Percentiles rank a stretch among this genome's conserved stretches.
These are phyloP conservation scores for Yarrowia sp. DNA, from an alignment of 805 yeast species.

Conservation along the genomic window DNA sequence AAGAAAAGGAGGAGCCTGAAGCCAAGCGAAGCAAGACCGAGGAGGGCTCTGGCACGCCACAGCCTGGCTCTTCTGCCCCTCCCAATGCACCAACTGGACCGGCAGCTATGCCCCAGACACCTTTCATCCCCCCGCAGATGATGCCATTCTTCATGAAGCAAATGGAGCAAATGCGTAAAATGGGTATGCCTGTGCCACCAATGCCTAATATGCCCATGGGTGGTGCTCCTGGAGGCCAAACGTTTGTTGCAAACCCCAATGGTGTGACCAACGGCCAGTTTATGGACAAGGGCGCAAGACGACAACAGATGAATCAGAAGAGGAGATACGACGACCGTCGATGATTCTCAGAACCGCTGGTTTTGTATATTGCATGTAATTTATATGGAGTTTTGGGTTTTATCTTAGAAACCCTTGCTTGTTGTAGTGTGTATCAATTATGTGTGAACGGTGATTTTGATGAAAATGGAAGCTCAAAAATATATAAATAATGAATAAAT, in stretches of 20 bases:
- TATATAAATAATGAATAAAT: neutral
- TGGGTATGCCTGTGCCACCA: slow-evolving; percentile 30
- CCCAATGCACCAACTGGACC: slow-evolving; percentile 12
- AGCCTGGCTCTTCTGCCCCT: neutral
- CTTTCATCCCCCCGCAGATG: slow-evolving; percentile 25
- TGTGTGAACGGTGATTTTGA: neutral
- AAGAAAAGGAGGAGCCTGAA: slow-evolving; percentile 20
- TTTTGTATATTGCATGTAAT: slow-evolving; percentile 19
- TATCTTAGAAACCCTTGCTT: neutral
- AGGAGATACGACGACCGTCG: slow-evolving; percentile 4
- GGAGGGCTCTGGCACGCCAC: neutral
- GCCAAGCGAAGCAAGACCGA: neutral
- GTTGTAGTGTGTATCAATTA: neutral
- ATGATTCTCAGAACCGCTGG: neutral
- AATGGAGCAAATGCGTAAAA: slow-evolving; percentile 26
- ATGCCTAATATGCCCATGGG: slow-evolving; percentile 32
- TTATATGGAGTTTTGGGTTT: slow-evolving; percentile 21
- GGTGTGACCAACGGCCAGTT: slow-evolving; percentile 24
- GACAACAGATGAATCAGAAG: slow-evolving; percentile 19
- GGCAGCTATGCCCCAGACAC: slow-evolving; percentile 28
- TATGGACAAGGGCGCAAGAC: slow-evolving; percentile 22
- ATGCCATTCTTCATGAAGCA: slow-evolving; percentile 26
- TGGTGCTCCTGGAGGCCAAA: slow-evolving; percentile 6
- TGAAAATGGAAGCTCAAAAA: neutral
- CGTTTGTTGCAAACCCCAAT: slow-evolving; percentile 18